These are phyloP conservation scores for Vitis rotundifolia DNA, from an alignment of 164 flowering plant genomes.

Conservation along the genomic window DNA sequence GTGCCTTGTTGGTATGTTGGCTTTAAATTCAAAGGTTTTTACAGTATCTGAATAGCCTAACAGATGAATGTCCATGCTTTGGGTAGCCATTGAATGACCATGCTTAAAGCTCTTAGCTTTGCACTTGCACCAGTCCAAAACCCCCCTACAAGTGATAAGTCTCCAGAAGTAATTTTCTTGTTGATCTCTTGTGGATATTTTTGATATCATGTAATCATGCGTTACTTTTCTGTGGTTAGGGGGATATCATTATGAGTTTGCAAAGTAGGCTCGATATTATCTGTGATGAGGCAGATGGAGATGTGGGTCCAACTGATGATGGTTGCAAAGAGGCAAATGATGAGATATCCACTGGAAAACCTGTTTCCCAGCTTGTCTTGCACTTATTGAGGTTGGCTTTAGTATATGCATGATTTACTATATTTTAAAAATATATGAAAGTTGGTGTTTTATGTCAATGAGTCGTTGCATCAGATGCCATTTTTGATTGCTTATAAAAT, in stretches of 20 bases:
- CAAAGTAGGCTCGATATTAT: slow-evolving; percentile 79
- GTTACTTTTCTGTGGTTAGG: slow-evolving; percentile 39
- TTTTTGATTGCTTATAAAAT: too few relatives aligned
- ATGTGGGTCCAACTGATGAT: slow-evolving; percentile 27
- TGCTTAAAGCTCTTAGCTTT: too few relatives aligned
- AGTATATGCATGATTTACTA: neutral
- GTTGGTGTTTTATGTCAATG: too few relatives aligned
- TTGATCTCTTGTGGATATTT: neutral
- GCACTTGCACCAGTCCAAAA: too few relatives aligned
- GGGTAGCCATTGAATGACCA: too few relatives aligned
- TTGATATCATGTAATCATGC: neutral
- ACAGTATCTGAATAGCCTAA: too few relatives aligned
- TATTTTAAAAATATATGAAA: neutral
- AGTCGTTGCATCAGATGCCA: too few relatives aligned
- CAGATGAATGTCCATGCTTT: too few relatives aligned
- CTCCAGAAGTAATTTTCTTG: neutral
- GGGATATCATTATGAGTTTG: slow-evolving; percentile 73
- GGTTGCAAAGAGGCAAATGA: slow-evolving; percentile 26
- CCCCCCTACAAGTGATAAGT: neutral
- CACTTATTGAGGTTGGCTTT: slow-evolving; percentile 47
- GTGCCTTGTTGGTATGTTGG: too few relatives aligned
- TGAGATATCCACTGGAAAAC: slow-evolving; percentile 31
- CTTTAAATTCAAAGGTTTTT: too few relatives aligned
- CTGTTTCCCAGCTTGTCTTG: slow-evolving; percentile 38
- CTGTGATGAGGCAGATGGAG: slow-evolving; percentile 71